Evolutionary conservation across 2,329 filamentous ascomycete genomes (phyloP).

Genomic region (Fusarium heterosporum): DNA sequence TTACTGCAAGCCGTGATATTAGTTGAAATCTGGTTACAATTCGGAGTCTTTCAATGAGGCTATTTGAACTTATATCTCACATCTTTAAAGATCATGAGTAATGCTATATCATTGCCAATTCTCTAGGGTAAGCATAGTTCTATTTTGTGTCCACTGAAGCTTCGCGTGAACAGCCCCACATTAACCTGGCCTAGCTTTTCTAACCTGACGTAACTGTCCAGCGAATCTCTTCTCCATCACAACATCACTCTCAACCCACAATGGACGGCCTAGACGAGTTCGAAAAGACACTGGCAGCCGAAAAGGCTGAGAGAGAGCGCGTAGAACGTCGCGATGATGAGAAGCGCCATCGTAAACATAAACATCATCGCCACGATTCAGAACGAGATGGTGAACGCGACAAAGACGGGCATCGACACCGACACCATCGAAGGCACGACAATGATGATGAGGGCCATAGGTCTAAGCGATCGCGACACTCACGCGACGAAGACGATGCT

Average conservation of each 20-base stretch:
- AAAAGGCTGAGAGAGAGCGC: slow-evolving; percentile 66
- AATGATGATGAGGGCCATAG: slow-evolving; percentile 49
- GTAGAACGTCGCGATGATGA: slow-evolving; percentile 58
- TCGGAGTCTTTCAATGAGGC: too few species aligned
- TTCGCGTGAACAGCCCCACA: slow-evolving; percentile 8
- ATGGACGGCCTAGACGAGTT: slow-evolving; percentile 77
- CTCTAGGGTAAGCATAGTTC: too few species aligned
- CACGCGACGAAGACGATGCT: slow-evolving; percentile 56
- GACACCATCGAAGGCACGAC: slow-evolving; percentile 44
- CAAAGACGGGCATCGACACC: slow-evolving; percentile 34
- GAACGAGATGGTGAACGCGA: slow-evolving; percentile 41
- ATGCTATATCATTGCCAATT: too few species aligned
- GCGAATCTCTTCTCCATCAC: background rate
- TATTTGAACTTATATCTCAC: too few species aligned
- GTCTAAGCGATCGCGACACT: slow-evolving; percentile 46
- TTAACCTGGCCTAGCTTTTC: slow-evolving; percentile 24
- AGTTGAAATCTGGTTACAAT: too few species aligned
- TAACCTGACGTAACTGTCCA: slow-evolving; percentile 30
- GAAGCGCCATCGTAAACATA: slow-evolving; percentile 58
- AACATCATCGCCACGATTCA: slow-evolving; percentile 59
- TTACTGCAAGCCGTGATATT: too few species aligned
- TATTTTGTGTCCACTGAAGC: background rate
- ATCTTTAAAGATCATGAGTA: too few species aligned
- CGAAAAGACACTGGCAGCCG: slow-evolving; percentile 78
- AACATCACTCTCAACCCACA: background rate